Conservation (phyloP, 2,329 filamentous ascomycete species). For the Cercospora citrullina region DNA sequence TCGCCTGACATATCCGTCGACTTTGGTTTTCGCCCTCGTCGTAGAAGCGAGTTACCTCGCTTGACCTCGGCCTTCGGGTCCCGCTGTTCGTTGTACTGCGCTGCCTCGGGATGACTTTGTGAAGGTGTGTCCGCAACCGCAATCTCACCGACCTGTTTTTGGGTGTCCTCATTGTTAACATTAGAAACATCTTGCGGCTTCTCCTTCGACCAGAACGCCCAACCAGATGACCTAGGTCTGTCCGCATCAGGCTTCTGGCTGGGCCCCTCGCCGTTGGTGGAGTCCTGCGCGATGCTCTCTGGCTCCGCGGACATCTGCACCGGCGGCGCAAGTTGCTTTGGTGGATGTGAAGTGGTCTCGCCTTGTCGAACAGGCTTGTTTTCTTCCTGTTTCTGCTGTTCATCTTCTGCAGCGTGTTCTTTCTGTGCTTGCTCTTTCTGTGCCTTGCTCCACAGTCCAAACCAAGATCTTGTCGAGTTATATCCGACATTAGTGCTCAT, state of each 20-base stretch:
- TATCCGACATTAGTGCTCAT: constrained; percentile 25
- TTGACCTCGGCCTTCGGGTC: constrained; percentile 24
- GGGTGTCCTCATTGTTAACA: constrained; percentile 57
- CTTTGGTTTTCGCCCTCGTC: constrained; percentile 29
- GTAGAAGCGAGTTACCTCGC: constrained; percentile 29
- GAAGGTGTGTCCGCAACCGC: constrained; percentile 54
- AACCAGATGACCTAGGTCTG: constrained; percentile 59
- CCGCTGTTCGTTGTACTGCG: constrained; percentile 48
- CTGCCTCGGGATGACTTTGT: constrained; percentile 52
- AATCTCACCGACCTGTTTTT: constrained; percentile 54
- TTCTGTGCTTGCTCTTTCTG: constrained; percentile 50
- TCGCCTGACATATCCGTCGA: constrained; percentile 27
- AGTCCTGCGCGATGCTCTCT: constrained; percentile 10
- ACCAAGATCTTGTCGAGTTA: constrained; percentile 46
- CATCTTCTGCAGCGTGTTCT: constrained; percentile 33
- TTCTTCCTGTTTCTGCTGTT: constrained; percentile 25
- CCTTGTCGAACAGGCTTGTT: background rate
- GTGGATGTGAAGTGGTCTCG: constrained; percentile 16
- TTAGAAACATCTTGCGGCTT: constrained; percentile 44
- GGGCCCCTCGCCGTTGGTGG: constrained; percentile 4
- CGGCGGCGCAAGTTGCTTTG: constrained; percentile 19
- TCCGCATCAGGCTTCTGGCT: constrained; percentile 21
- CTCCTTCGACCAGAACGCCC: constrained; percentile 78
- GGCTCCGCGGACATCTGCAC: constrained; percentile 17
- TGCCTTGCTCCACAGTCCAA: constrained; percentile 51